phyloP scores from a whole-genome alignment of 805 yeast genomes.

The Ogataea haglerorum region DNA sequence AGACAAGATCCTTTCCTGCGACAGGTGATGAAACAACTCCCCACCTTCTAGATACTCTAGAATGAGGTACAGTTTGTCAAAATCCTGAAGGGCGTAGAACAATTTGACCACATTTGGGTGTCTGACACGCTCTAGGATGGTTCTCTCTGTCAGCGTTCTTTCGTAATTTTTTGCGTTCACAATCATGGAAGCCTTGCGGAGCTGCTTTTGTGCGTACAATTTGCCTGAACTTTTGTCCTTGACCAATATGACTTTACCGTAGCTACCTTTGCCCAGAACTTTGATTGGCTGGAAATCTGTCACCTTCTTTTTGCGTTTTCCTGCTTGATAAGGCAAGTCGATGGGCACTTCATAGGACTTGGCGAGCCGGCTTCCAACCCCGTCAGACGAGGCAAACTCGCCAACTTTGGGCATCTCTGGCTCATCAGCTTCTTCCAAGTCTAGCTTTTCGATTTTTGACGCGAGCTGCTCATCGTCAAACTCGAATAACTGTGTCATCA shows the following conservation, averaged over 20 bases:
- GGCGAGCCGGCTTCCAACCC: slow-evolving; percentile 21
- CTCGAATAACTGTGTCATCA: slow-evolving; percentile 27
- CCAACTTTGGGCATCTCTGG: background rate
- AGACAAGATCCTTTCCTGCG: slow-evolving; percentile 42
- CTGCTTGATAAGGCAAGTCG: slow-evolving; percentile 17
- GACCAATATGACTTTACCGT: slow-evolving; percentile 81
- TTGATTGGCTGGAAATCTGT: slow-evolving; percentile 72
- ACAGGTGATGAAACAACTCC: slow-evolving; percentile 67
- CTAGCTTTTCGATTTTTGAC: slow-evolving; percentile 2
- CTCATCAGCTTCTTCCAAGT: slow-evolving; percentile 4
- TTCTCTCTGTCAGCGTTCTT: slow-evolving; percentile 75
- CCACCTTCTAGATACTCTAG: slow-evolving; percentile 88
- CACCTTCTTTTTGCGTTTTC: slow-evolving; percentile 24
- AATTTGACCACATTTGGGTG: slow-evolving; percentile 82
- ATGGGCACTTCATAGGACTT: slow-evolving; percentile 32
- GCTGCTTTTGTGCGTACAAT: slow-evolving; percentile 81
- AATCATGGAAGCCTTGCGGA: slow-evolving; percentile 75
- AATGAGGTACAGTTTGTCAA: slow-evolving; percentile 66
- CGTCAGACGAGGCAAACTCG: background rate
- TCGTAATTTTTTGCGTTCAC: slow-evolving; percentile 57
- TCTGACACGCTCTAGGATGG: slow-evolving; percentile 64
- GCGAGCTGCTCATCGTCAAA: slow-evolving; percentile 30
- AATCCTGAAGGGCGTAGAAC: slow-evolving; percentile 81
- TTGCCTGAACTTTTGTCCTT: slow-evolving; percentile 58
- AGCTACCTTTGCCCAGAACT: slow-evolving; percentile 84